A percentile compares a stretch with the other conserved stretches of the same genome.
These are phyloP conservation scores for Amaranthus cruentus DNA, from an alignment of 148 eudicot genomes.

Conservation along the genomic window DNA sequence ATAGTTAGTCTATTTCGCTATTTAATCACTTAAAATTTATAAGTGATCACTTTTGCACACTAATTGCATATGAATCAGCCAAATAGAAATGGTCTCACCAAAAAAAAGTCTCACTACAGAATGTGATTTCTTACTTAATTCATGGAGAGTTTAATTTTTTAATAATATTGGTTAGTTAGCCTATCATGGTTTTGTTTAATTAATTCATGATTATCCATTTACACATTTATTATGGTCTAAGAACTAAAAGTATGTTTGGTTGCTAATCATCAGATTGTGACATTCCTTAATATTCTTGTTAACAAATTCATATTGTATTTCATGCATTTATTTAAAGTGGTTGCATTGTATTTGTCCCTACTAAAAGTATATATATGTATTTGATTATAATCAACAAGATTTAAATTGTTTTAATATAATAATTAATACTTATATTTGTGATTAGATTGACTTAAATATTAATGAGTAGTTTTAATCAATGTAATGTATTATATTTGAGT, in stretches of 20 bases:
- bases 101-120: too few species aligned
- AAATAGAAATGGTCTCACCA: too few species aligned
- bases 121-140: background rate
- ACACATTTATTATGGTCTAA: constrained; percentile 8
- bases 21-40: too few species aligned
- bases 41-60: too few species aligned
- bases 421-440: too few species aligned
- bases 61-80: too few species aligned
- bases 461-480: too few species aligned
- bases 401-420: too few species aligned
- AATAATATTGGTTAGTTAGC: background rate
- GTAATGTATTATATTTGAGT: too few species aligned
- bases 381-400: background rate
- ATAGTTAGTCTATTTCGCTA: too few species aligned
- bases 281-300: constrained; percentile 14
- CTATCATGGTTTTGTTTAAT: background rate
- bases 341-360: background rate
- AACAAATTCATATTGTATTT: constrained; percentile 1
- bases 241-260: constrained; percentile 26
- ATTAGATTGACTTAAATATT: too few species aligned
- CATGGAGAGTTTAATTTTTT: background rate
- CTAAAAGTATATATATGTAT: background rate
- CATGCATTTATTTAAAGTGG: background rate
- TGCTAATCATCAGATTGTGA: constrained; percentile 17
- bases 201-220: constrained; percentile 12